Conservation (phyloP, 2,329 filamentous ascomycete genomes). For the Epichloe hybrida region DNA sequence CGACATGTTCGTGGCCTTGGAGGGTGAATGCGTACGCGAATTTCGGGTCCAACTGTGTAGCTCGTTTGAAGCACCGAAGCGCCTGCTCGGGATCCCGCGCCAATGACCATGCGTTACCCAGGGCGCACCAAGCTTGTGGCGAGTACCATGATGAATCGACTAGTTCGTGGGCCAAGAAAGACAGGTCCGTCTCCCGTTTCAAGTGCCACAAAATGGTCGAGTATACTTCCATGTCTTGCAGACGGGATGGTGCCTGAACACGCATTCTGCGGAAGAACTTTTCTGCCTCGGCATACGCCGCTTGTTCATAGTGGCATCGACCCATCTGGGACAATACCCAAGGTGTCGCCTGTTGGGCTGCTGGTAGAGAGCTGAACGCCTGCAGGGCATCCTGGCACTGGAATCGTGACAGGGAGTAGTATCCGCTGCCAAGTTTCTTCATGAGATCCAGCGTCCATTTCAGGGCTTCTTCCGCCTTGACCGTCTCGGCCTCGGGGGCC, state of each 20-base stretch:
- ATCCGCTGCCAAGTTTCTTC: constrained; percentile 68
- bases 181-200: constrained; percentile 81
- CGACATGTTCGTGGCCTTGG: constrained; percentile 89
- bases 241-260: constrained; percentile 62
- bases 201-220: constrained; percentile 98
- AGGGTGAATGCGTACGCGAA: constrained; percentile 95
- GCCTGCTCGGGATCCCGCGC: constrained; percentile 90
- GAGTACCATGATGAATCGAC: constrained; percentile 78
- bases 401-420: constrained; percentile 65
- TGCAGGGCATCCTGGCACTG: constrained; percentile 66
- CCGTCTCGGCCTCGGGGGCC: constrained; percentile 36
- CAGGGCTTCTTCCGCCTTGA: constrained; percentile 62
- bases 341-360: constrained; percentile 71
- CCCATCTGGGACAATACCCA: constrained; percentile 90
- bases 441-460: constrained; percentile 67
- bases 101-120: constrained; percentile 90
- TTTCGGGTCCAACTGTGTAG: constrained; percentile 75
- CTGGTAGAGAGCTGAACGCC: constrained; percentile 56
- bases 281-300: constrained; percentile 73
- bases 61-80: constrained; percentile 83
- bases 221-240: constrained; percentile 96
- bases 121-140: constrained; percentile 88
- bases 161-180: constrained; percentile 82
- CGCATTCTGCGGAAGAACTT: constrained; percentile 72
- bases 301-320: constrained; percentile 81